Percentiles rank a stretch among this genome's conserved stretches.
These are phyloP conservation scores for Exserohilum rostratum DNA, from an alignment of 2,329 filamentous ascomycete genomes.

Conservation along the genomic window DNA sequence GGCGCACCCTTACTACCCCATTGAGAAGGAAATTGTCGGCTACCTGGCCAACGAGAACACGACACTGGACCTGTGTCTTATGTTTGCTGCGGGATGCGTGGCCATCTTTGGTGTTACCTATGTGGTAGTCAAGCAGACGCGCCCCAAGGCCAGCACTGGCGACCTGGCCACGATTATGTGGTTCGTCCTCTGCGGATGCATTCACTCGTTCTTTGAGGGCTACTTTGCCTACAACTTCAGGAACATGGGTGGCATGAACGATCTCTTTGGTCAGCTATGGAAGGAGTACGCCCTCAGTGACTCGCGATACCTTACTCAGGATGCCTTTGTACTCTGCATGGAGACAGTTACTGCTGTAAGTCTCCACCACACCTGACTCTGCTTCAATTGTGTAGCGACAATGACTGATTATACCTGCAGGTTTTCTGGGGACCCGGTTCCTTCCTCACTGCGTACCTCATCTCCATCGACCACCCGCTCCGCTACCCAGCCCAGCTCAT, in stretches of 20 bases:
- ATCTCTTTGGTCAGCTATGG: slow-evolving; percentile 84
- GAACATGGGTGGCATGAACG: slow-evolving; percentile 69
- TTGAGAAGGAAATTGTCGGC: slow-evolving; percentile 64
- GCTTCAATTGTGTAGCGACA: background rate
- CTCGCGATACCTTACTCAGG: slow-evolving; percentile 81
- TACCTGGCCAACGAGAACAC: slow-evolving; percentile 71
- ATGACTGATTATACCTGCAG: slow-evolving; percentile 43
- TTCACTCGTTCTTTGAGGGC: slow-evolving; percentile 85
- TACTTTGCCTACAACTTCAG: slow-evolving; percentile 78
- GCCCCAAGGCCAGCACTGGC: slow-evolving; percentile 58
- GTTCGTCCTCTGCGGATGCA: slow-evolving; percentile 74
- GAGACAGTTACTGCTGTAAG: slow-evolving; percentile 80
- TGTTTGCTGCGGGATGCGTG: slow-evolving; percentile 64
- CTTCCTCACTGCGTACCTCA: slow-evolving; percentile 61
- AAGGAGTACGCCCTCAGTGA: slow-evolving; percentile 91
- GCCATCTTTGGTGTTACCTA: slow-evolving; percentile 65
- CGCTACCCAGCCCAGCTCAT: slow-evolving; percentile 65
- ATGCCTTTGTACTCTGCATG: slow-evolving; percentile 82
- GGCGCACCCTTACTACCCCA: slow-evolving; percentile 73
- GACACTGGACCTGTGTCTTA: slow-evolving; percentile 63
- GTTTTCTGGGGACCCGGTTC: slow-evolving; percentile 67
- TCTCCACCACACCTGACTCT: slow-evolving; percentile 5
- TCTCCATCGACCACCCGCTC: slow-evolving; percentile 60
- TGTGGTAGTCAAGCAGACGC: slow-evolving; percentile 58
- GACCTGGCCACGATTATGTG: slow-evolving; percentile 71